Base-by-base conservation (phyloP, 768 basidiomycete genomes). In the Hypholoma sublateritium region DNA sequence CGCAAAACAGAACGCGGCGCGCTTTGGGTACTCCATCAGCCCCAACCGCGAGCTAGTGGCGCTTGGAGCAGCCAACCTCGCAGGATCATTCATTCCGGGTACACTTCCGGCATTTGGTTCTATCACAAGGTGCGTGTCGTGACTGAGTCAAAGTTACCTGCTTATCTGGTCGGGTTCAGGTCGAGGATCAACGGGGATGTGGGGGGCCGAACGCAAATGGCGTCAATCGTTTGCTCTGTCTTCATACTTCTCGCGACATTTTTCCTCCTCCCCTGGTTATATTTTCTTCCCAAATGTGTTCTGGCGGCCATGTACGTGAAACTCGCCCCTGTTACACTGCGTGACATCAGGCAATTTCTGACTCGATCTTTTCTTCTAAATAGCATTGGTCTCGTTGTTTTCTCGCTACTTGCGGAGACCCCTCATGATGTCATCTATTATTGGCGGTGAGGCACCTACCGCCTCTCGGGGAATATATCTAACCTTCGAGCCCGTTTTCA, bases 21-120 rank as follows among this genome's bases (percentile, higher is more conserved):
- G 87, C 12, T 98, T 88, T 66, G 90, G 92, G 2, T 88, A 98
- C 69, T 82, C 90, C 0, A 90, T 98, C 60, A 91, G 86, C 60
- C 93, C 95, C 0, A 99, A 98, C 68, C 88, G 97, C 25, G 97
- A 99, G 67, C 80, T 98, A 1, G 95, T 98, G 22, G 97, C 97
- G 1, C 77, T 99, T 16, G 94, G 93, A 43, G 85, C 89, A 11
- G 85, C 86, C 12, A 97, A 97, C 68, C 75, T 96, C 35, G 81
- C 75, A 3, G 87, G 79, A 1, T 88, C 91, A 0, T 88, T 95
- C 64, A 74, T 98, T 53, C 89, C 92, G 3, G 96, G 97, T 1
- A 91, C 91, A 0, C 78, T 98, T 1, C 95, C 95, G 4, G 93
- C 93, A 0, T 97, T 88, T 67, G 97, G 96, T 2, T 93, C 92